Conservation (phyloP, 176 grass and related monocot genomes). For the Olyra latifolia region DNA sequence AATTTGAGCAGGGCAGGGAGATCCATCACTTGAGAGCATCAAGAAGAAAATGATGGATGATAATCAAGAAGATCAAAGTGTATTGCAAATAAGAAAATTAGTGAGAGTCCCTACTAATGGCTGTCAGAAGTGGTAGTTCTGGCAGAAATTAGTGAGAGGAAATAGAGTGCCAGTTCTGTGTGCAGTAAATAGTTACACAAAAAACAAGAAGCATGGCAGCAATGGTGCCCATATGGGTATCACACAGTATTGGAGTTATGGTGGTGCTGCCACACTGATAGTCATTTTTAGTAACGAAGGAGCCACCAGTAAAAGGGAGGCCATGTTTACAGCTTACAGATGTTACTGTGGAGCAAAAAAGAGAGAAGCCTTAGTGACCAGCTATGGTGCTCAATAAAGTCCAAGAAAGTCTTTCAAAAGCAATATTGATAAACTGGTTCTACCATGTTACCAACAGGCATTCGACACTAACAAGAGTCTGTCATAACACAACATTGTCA, state of each 20-base stretch:
- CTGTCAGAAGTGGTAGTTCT: slow-evolving; percentile 15
- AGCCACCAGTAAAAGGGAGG: slow-evolving; percentile 7
- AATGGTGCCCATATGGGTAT: slow-evolving; percentile 7
- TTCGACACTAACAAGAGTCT: background rate
- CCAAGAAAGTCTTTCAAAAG: slow-evolving; percentile 24
- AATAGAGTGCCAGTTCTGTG: slow-evolving; percentile 12
- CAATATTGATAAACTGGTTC: background rate
- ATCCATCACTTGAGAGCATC: no score
- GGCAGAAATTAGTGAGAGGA: background rate
- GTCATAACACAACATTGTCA: background rate
- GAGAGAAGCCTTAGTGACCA: slow-evolving; percentile 14
- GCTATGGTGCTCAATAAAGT: background rate
- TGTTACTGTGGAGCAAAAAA: slow-evolving; percentile 15
- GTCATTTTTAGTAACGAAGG: slow-evolving; percentile 27
- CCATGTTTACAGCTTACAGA: background rate
- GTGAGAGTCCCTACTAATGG: background rate
- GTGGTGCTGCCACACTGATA: slow-evolving; percentile 23
- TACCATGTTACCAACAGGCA: background rate
- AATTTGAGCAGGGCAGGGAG: no score
- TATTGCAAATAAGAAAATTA: no score
- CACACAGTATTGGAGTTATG: slow-evolving; percentile 5
- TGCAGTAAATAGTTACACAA: slow-evolving; percentile 20
- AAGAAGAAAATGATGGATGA: no score
- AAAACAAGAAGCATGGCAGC: slow-evolving; percentile 30
- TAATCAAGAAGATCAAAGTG: no score